Evolutionary conservation across 371 early-diverging fungal species (phyloP).

Genomic region (Mortierella sp.): DNA sequence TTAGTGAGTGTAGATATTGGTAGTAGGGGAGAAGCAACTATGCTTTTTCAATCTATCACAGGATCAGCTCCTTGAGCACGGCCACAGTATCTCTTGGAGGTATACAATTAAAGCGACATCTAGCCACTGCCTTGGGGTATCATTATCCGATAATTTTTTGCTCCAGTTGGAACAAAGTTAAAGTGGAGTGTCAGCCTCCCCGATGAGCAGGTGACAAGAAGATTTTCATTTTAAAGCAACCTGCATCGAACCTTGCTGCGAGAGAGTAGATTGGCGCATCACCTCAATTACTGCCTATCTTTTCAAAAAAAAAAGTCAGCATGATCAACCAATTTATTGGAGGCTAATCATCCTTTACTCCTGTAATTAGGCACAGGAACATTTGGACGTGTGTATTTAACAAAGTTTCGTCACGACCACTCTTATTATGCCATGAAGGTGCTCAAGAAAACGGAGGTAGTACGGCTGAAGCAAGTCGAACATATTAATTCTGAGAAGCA

Average conservation of each 20-base stretch:
- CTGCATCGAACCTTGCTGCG: no score
- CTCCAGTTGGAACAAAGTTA: no score
- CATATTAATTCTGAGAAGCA: constrained; percentile 97
- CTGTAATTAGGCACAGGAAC: constrained; percentile 88
- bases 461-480: constrained; percentile 94
- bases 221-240: no score
- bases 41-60: background rate
- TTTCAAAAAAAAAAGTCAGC: no score
- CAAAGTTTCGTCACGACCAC: constrained; percentile 66
- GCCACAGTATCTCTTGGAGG: no score
- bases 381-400: constrained; percentile 91
- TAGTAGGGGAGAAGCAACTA: background rate
- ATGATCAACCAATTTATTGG: background rate
- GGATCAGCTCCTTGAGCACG: background rate
- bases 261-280: no score
- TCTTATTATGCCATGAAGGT: constrained; percentile 95
- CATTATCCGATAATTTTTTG: no score
- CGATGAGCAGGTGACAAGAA: no score
- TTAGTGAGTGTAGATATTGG: background rate
- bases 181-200: no score
- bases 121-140: no score
- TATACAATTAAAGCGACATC: no score
- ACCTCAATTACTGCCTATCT: no score
- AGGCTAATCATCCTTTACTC: background rate
- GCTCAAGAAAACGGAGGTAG: constrained; percentile 91